Evolutionary conservation across 1,284 basidiomycete genomes (phyloP).

Genomic region (Ceratobasidium sp.): DNA sequence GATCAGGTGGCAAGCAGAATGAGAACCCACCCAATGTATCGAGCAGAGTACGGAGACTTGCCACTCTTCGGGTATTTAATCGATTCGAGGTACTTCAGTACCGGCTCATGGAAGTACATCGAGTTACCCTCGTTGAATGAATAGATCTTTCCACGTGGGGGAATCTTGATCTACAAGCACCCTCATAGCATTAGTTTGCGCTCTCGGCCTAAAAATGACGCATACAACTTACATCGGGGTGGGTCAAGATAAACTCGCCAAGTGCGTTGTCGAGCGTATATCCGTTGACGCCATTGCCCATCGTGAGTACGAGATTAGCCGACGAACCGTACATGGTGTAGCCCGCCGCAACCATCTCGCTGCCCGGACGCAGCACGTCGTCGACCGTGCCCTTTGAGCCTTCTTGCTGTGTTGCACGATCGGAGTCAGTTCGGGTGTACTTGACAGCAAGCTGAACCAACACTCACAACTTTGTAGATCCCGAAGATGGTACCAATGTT

Average conservation of each 20-base stretch:
- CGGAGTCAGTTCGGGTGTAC: constrained; percentile 37
- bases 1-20: no score
- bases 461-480: constrained; percentile 86
- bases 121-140: constrained; percentile 99
- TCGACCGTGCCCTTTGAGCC: constrained; percentile 82
- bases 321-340: constrained; percentile 99
- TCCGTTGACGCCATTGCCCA: constrained; percentile 96
- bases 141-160: constrained; percentile 97
- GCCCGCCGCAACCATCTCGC: constrained; percentile 97
- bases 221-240: constrained; percentile 80
- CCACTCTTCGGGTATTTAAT: constrained; percentile 90
- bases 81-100: constrained; percentile 89
- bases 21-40: constrained; percentile 84
- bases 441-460: constrained; percentile 15
- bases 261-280: constrained; percentile 97
- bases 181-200: neutral
- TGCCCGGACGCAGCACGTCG: constrained; percentile 94
- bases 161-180: constrained; percentile 83
- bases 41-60: constrained; percentile 87
- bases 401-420: constrained; percentile 65
- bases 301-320: constrained; percentile 95
- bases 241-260: constrained; percentile 99
- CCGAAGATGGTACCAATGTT: constrained; percentile 99
- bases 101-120: constrained; percentile 91
- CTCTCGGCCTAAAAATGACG: neutral